Percentiles rank a stretch among this genome's conserved stretches.
These are phyloP conservation scores for Radiomyces spectabilis DNA, from an alignment of 192 early-diverging fungal genomes.

Conservation along the genomic window DNA sequence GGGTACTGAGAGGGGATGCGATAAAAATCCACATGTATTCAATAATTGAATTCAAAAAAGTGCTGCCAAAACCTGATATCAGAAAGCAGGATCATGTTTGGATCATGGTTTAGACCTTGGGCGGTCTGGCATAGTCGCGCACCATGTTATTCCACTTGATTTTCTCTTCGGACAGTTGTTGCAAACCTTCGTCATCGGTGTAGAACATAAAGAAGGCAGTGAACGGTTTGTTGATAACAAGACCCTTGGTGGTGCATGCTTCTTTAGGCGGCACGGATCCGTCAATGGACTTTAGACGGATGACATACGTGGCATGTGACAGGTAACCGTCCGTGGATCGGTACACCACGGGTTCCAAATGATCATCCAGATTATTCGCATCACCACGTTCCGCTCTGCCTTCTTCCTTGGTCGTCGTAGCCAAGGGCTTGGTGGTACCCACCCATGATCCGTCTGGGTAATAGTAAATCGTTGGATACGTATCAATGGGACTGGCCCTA, in stretches of 20 bases:
- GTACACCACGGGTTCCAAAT: background rate
- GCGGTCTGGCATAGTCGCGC: no score
- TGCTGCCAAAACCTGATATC: no score
- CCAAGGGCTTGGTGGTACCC: conserved; percentile 1
- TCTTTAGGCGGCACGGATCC: conserved; percentile 2
- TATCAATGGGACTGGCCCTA: conserved; percentile 9
- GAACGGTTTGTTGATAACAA: conserved; percentile 11
- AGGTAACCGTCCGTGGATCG: conserved; percentile 15
- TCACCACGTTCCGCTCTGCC: conserved; percentile 14
- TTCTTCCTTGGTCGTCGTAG: conserved; percentile 11
- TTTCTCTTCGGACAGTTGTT: background rate
- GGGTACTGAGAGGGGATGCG: no score
- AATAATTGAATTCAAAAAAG: no score
- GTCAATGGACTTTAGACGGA: conserved; percentile 9
- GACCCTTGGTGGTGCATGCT: conserved; percentile 2
- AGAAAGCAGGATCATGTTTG: no score
- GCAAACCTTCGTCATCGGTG: conserved; percentile 7
- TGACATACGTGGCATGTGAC: conserved; percentile 11
- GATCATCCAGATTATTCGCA: conserved; percentile 11
- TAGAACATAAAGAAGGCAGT: conserved; percentile 11
- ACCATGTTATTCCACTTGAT: conserved; percentile 5
- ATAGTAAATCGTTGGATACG: conserved; percentile 5
- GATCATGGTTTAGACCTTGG: no score
- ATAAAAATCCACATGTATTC: no score
- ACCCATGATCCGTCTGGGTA: conserved; percentile 16